A percentile compares a stretch with the other conserved stretches of the same genome.
phyloP scores from a whole-genome alignment of 2,329 filamentous ascomycete species.

The Capronia americana region DNA sequence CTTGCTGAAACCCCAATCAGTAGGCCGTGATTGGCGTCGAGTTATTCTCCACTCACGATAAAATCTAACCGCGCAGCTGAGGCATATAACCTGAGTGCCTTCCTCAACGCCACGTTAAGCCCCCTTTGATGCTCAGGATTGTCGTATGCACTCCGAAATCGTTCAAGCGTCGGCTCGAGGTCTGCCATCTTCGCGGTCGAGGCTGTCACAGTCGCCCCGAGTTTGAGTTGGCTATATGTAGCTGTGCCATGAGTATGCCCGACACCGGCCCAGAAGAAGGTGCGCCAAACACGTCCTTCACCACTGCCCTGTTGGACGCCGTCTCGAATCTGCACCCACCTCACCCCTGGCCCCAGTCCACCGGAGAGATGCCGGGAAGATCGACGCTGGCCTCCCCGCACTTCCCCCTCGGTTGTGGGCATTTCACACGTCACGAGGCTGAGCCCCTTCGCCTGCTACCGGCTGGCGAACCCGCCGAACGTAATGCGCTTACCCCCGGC shows the following conservation, averaged over 20 bases:
- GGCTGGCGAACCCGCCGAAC: background rate
- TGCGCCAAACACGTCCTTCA: background rate
- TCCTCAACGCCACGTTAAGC: conserved; percentile 7
- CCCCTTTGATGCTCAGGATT: conserved; percentile 9
- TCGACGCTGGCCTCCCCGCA: conserved; percentile 11
- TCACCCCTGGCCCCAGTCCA: background rate
- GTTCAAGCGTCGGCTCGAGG: conserved; percentile 1
- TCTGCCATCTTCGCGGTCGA: conserved; percentile 3
- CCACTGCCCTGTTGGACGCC: background rate
- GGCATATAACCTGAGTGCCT: conserved; percentile 8
- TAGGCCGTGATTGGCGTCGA: background rate
- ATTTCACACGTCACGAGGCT: conserved; percentile 15
- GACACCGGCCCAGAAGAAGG: background rate
- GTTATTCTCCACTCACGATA: conserved; percentile 6
- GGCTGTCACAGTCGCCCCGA: background rate
- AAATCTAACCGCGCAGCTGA: conserved; percentile 15
- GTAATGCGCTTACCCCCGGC: background rate
- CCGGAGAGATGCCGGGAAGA: conserved; percentile 17
- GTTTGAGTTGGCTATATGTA: background rate
- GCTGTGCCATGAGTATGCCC: background rate
- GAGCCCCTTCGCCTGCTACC: conserved; percentile 7
- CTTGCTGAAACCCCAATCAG: conserved; percentile 13
- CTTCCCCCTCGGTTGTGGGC: conserved; percentile 1
- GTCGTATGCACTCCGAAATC: conserved; percentile 9
- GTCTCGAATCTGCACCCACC: background rate